phyloP scores from a whole-genome alignment of 495 filamentous ascomycete genomes.

The Talaromyces trachyspermus region DNA sequence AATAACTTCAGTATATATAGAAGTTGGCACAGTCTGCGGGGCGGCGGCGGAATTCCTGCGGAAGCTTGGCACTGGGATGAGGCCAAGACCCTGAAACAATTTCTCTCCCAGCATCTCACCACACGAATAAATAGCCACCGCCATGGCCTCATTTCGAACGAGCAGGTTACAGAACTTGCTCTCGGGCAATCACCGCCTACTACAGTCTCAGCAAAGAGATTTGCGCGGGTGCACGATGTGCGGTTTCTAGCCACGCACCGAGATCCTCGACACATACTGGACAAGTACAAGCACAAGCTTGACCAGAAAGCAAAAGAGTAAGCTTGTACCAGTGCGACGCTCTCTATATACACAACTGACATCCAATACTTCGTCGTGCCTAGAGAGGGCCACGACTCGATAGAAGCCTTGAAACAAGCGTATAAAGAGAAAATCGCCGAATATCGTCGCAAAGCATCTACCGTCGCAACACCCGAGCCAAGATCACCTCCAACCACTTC shows the following conservation, averaged over 20 bases:
- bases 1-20: no score
- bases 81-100: no score
- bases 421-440: constrained; percentile 75
- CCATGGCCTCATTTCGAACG: constrained; percentile 3
- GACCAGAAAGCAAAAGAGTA: constrained; percentile 72
- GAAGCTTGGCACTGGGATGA: no score
- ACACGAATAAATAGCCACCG: no score
- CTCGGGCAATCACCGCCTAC: constrained; percentile 20
- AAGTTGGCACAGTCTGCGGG: no score
- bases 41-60: no score
- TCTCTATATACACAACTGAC: no score
- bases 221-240: constrained; percentile 88
- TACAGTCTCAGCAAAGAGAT: constrained; percentile 59
- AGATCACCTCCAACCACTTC: constrained; percentile 7
- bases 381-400: constrained; percentile 65
- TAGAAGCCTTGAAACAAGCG: constrained; percentile 70
- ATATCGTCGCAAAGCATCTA: constrained; percentile 53
- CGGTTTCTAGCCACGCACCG: constrained; percentile 72
- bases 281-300: constrained; percentile 85
- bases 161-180: constrained; percentile 10
- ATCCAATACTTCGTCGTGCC: no score
- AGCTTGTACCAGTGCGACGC: constrained; percentile 14
- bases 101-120: no score
- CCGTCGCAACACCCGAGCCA: constrained; percentile 46
- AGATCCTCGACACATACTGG: constrained; percentile 55